Evolutionary conservation across 306 rosid species (phyloP).

Genomic region (Lathyrus tuberosus): DNA sequence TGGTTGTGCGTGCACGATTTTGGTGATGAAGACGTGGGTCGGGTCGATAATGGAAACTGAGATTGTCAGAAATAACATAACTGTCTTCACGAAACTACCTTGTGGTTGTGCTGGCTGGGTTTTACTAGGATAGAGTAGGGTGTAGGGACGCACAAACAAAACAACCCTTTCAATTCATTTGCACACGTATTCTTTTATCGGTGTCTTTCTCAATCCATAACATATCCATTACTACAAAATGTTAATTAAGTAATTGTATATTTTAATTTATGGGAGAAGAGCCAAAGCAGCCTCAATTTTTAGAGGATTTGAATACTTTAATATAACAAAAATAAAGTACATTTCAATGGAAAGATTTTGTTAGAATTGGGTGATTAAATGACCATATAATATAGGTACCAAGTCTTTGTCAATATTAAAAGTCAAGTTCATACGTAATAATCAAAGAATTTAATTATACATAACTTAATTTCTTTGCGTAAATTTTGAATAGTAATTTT

Average conservation of each 20-base stretch:
- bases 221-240: background rate
- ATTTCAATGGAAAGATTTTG: too few relatives aligned
- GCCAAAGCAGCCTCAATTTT: background rate
- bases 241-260: background rate
- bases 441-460: too few relatives aligned
- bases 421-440: too few relatives aligned
- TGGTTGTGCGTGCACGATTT: conserved; percentile 18
- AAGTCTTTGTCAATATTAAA: too few relatives aligned
- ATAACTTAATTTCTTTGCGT: too few relatives aligned
- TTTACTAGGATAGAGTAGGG: background rate
- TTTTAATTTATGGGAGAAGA: background rate
- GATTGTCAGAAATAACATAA: background rate
- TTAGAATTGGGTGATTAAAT: too few relatives aligned
- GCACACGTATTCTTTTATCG: background rate
- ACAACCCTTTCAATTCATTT: background rate
- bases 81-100: background rate
- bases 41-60: background rate
- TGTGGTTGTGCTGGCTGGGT: background rate
- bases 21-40: background rate
- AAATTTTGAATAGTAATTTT: too few relatives aligned
- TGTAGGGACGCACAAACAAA: background rate
- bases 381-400: too few relatives aligned
- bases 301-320: background rate
- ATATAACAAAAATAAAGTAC: background rate
- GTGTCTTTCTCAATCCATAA: background rate